These are phyloP conservation scores for Penicillium pulvis DNA, from an alignment of 495 filamentous ascomycete genomes.

Conservation along the genomic window DNA sequence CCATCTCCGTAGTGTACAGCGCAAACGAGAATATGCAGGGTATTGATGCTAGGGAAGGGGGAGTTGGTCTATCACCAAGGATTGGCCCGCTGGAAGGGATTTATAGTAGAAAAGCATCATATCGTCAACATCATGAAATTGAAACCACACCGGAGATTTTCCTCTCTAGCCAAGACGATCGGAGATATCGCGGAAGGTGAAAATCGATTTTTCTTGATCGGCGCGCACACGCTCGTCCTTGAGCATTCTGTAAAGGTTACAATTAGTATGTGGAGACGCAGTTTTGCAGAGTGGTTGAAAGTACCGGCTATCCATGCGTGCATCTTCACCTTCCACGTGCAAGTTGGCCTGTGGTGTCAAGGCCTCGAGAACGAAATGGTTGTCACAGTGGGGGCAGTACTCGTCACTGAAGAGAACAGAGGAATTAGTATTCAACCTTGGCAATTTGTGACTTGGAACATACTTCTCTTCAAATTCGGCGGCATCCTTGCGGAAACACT, in stretches of 20 bases:
- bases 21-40: constrained; percentile 14
- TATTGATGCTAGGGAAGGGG: constrained; percentile 20
- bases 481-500: constrained; percentile 93
- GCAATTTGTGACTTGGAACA: constrained; percentile 6
- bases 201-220: constrained; percentile 64
- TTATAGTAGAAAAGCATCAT: constrained; percentile 22
- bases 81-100: constrained; percentile 4
- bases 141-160: background rate
- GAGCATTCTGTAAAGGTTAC: constrained; percentile 66
- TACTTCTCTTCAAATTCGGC: constrained; percentile 87
- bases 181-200: constrained; percentile 69
- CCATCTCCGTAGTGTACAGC: constrained; percentile 21
- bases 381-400: constrained; percentile 99
- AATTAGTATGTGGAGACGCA: background rate
- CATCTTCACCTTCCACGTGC: constrained; percentile 88
- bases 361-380: constrained; percentile 93
- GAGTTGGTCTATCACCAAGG: constrained; percentile 10
- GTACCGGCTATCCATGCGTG: constrained; percentile 70
- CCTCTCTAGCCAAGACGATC: constrained; percentile 68
- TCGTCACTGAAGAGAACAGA: constrained; percentile 68
- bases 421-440: constrained; percentile 8
- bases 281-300: constrained; percentile 1
- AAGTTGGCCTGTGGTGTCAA: constrained; percentile 76
- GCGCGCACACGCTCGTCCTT: constrained; percentile 83
- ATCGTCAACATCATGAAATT: constrained; percentile 40